Conservation (phyloP, 306 rosid species). For the Cucumis hystrix region DNA sequence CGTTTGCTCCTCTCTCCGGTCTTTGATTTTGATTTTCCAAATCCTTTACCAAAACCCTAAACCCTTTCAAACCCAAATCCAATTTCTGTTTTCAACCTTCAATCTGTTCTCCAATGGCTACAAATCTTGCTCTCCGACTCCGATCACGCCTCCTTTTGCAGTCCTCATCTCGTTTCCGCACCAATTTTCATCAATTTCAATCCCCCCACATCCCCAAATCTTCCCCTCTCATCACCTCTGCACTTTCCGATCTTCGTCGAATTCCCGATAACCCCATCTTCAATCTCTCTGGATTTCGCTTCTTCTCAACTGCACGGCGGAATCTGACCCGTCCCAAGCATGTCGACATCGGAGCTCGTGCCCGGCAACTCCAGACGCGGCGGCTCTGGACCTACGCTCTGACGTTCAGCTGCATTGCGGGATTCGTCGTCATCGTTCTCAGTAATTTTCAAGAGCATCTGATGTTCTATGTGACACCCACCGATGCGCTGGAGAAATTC, state of each 20-base stretch:
- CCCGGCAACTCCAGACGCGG: constrained; percentile 74
- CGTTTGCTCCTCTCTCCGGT: not conserved
- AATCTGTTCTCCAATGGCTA: constrained; percentile 33
- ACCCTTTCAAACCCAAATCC: not conserved
- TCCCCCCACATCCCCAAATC: constrained; percentile 5
- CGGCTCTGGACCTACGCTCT: constrained; percentile 84
- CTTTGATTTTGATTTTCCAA: not conserved
- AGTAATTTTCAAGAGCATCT: constrained; percentile 64
- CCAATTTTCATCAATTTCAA: constrained; percentile 8
- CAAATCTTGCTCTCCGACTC: constrained; percentile 39
- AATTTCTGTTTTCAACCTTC: not conserved
- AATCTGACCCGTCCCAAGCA: constrained; percentile 29
- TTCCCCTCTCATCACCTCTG: constrained; percentile 11
- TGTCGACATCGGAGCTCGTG: constrained; percentile 66
- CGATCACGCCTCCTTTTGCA: constrained; percentile 41
- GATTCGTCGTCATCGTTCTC: constrained; percentile 70
- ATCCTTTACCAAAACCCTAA: constrained; percentile 24
- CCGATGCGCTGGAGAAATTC: constrained; percentile 51
- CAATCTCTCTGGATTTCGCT: constrained; percentile 19
- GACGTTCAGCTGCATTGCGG: constrained; percentile 54
- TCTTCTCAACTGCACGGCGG: constrained; percentile 60
- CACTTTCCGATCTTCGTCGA: constrained; percentile 3
- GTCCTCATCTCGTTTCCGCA: constrained; percentile 11
- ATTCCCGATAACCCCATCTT: not conserved
- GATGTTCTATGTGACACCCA: constrained; percentile 81